Evolutionary conservation across 345 rosid genomes (phyloP), one percentile per base, ranked within the genome.

Genomic region (Balakata baccata): DNA sequence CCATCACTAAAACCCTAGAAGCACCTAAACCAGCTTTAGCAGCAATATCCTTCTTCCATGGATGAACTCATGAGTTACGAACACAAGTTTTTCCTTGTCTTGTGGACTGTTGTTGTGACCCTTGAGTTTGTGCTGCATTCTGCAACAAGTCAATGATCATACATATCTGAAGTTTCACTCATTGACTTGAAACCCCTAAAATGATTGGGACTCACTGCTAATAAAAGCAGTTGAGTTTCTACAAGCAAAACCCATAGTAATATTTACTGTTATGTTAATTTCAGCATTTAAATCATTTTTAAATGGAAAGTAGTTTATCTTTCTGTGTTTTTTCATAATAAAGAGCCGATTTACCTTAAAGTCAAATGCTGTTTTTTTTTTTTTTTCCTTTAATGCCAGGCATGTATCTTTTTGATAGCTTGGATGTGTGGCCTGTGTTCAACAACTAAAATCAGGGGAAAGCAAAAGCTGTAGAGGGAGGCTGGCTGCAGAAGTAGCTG

Each of bases 381-480:
- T 29, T 54, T 54, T 7, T 18, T 62, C 1, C 1, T n/a, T 63
- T 49, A 46, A 65, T 57, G 60, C 53, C 72, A 71, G 81, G 63
- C 65, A 62, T 34, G 71, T 70, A 64, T 76, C 11, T 13, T 25
- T 41, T 53, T 41, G 57, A 51, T 70, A 50, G 81, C 80, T 69
- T 67, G 68, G 25, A 23, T 68, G 46, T 7, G 71, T n/a, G 63
- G 68, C 75, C 51, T 9, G 25, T 68, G 75, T 61, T 58, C 68
- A 16, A 64, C 12, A 60, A 58, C 67, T 65, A 70, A 72, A 76
- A 63, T 9, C 52, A 16, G 56, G 49, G 25, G 64, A 25, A 37
- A 46, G 39, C 50, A 38, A 64, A 81, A 80, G 78, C 84, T 82
- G 87, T 85, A 80, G 77, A 78, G 77, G 50, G 66, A 60, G 77